These are phyloP conservation scores for Meyerozyma guilliermondii DNA, from an alignment of 1,139 yeast species.

Conservation along the genomic window DNA sequence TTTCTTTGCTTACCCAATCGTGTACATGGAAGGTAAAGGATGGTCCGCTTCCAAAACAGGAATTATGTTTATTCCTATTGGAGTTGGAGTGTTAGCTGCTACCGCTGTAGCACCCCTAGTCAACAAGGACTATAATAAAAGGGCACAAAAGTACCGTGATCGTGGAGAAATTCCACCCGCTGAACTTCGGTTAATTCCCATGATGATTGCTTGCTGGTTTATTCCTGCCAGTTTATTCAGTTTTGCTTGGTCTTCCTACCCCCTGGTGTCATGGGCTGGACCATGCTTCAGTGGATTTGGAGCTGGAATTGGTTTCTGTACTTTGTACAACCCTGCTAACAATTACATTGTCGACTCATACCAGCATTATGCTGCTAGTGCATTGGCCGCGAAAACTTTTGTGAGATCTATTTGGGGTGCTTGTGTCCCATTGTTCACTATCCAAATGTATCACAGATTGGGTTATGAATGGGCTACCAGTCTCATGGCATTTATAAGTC, in stretches of 20 bases:
- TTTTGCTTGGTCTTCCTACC: conserved; percentile 55
- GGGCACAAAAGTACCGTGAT: conserved; percentile 11
- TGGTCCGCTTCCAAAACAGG: conserved; percentile 12
- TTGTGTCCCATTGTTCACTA: conserved; percentile 12
- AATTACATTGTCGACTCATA: conserved; percentile 13
- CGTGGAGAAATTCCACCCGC: conserved; percentile 23
- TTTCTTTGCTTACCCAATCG: conserved; percentile 12
- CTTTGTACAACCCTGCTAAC: conserved; percentile 13
- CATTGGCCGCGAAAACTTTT: conserved; percentile 13
- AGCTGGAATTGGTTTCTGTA: conserved; percentile 10
- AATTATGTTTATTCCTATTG: conserved; percentile 12
- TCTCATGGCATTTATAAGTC: conserved; percentile 10
- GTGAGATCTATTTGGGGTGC: conserved; percentile 11
- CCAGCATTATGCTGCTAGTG: conserved; percentile 13
- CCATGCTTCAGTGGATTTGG: conserved; percentile 11
- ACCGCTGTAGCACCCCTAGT: conserved; percentile 9
- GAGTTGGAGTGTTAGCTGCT: conserved; percentile 10
- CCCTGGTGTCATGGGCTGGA: conserved; percentile 11
- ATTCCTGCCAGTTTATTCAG: conserved; percentile 53
- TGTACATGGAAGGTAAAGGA: conserved; percentile 11
- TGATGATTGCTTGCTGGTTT: conserved; percentile 61
- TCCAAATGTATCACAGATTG: conserved; percentile 11
- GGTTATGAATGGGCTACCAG: conserved; percentile 13
- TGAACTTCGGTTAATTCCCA: conserved; percentile 55
- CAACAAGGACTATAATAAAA: conserved; percentile 11